Evolutionary conservation across 768 basidiomycete genomes (phyloP).

Genomic region (Kwoniella dejecticola): DNA sequence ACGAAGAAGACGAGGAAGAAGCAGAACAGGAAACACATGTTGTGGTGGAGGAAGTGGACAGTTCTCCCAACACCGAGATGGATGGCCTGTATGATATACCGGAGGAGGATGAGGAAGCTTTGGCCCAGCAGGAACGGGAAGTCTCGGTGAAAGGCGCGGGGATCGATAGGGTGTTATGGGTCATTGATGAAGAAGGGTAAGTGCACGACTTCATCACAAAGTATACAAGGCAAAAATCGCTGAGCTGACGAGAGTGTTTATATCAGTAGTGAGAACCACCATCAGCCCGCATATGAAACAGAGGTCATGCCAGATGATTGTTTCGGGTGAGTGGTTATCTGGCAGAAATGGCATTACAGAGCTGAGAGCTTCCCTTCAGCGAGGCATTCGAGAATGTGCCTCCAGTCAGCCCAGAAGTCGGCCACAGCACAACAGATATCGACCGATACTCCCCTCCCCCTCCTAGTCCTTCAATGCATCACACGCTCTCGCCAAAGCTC

Average conservation of each 20-base stretch:
- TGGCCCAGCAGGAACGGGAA: neutral
- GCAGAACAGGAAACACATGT: neutral
- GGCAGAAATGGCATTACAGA: too few relatives aligned
- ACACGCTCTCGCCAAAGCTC: conserved; percentile 2
- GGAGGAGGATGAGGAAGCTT: conserved; percentile 1
- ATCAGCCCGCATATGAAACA: too few relatives aligned
- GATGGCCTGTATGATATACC: conserved; percentile 5
- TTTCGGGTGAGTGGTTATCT: too few relatives aligned
- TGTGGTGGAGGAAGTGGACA: conserved; percentile 1
- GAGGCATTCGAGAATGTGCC: too few relatives aligned
- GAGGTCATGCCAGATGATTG: too few relatives aligned
- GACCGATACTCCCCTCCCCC: conserved; percentile 18
- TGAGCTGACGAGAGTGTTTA: conserved; percentile 1
- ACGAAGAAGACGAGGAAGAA: conserved; percentile 7
- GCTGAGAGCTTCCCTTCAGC: too few relatives aligned
- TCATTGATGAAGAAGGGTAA: conserved; percentile 10
- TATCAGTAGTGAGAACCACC: too few relatives aligned
- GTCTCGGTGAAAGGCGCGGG: neutral
- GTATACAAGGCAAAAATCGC: neutral
- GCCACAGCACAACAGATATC: too few relatives aligned
- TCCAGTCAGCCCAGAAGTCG: too few relatives aligned
- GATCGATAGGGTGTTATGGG: neutral
- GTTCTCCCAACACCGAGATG: neutral
- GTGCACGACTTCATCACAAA: neutral
- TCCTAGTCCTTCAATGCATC: conserved; percentile 11